A percentile compares a stretch with the other conserved stretches of the same genome.
Conservation (phyloP, 2,329 filamentous ascomycete genomes). For the Colletotrichum cereale region DNA sequence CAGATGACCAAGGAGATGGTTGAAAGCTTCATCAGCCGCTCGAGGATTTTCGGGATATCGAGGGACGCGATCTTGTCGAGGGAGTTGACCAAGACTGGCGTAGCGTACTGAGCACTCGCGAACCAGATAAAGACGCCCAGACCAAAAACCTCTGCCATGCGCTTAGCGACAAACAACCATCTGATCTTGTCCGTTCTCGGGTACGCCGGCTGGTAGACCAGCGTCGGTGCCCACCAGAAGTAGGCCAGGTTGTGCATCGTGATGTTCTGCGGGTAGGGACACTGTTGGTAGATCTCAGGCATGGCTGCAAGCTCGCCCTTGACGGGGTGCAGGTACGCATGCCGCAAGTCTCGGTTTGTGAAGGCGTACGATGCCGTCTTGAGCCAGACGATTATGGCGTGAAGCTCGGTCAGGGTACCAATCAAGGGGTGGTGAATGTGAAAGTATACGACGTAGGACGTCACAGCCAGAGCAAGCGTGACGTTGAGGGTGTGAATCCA, state of each 20-base stretch:
- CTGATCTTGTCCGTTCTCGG: conserved; percentile 85
- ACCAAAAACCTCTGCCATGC: conserved; percentile 80
- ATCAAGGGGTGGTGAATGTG: conserved; percentile 93
- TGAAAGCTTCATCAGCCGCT: conserved; percentile 92
- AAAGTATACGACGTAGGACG: conserved; percentile 89
- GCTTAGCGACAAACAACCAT: conserved; percentile 89
- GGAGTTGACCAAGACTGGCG: conserved; percentile 89
- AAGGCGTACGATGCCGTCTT: conserved; percentile 97
- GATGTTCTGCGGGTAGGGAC: conserved; percentile 92
- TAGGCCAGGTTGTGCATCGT: conserved; percentile 89
- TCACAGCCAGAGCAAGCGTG: conserved; percentile 81
- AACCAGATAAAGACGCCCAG: conserved; percentile 95
- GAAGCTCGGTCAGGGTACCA: conserved; percentile 89
- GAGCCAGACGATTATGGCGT: conserved; percentile 95
- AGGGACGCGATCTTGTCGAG: conserved; percentile 87
- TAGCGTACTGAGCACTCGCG: conserved; percentile 92
- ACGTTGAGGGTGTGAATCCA: conserved; percentile 87
- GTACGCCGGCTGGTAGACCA: conserved; percentile 97
- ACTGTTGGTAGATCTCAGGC: conserved; percentile 84
- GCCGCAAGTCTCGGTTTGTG: conserved; percentile 94
- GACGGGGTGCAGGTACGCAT: conserved; percentile 85
- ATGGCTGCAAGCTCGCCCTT: conserved; percentile 75
- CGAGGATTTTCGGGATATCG: conserved; percentile 84
- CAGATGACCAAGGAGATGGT: conserved; percentile 97
- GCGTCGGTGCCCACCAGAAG: conserved; percentile 97